Evolutionary conservation across 768 basidiomycete species (phyloP).

Genomic region (Lenzites betulinus): DNA sequence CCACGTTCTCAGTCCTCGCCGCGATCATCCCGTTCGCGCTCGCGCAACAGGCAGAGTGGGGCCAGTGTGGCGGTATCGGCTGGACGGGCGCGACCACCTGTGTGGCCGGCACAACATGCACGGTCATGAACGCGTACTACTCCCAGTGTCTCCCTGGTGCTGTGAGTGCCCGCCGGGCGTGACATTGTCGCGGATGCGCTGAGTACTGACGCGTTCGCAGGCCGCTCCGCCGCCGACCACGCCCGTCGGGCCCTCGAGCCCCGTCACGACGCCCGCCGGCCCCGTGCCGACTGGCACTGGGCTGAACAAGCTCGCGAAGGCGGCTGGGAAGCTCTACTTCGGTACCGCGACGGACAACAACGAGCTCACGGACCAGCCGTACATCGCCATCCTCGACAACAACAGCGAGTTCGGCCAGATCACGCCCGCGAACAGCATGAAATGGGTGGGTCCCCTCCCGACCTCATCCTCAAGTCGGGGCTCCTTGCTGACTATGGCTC

Average conservation of each 20-base stretch:
- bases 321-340: constrained; percentile 51
- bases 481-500: neutral
- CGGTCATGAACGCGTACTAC: constrained; percentile 42
- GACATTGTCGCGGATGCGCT: too few species aligned
- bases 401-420: constrained; percentile 45
- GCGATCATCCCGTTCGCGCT: constrained; percentile 27
- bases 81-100: constrained; percentile 41
- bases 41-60: constrained; percentile 31
- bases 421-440: constrained; percentile 56
- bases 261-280: constrained; percentile 10
- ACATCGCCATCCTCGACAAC: constrained; percentile 42
- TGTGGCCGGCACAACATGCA: constrained; percentile 42
- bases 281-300: constrained; percentile 20
- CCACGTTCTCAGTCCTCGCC: constrained; percentile 33
- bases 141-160: constrained; percentile 44
- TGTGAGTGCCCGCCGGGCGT: constrained; percentile 6
- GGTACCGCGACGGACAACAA: constrained; percentile 51
- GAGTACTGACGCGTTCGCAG: constrained; percentile 8
- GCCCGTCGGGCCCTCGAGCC: neutral
- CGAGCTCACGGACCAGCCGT: constrained; percentile 46
- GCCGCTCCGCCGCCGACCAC: neutral
- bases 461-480: neutral
- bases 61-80: constrained; percentile 41
- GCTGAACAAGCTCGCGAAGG: constrained; percentile 38
- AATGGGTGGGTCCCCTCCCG: constrained; percentile 32